Base-by-base conservation (phyloP, 2,329 filamentous ascomycete species). In the Trichoderma sp. region DNA sequence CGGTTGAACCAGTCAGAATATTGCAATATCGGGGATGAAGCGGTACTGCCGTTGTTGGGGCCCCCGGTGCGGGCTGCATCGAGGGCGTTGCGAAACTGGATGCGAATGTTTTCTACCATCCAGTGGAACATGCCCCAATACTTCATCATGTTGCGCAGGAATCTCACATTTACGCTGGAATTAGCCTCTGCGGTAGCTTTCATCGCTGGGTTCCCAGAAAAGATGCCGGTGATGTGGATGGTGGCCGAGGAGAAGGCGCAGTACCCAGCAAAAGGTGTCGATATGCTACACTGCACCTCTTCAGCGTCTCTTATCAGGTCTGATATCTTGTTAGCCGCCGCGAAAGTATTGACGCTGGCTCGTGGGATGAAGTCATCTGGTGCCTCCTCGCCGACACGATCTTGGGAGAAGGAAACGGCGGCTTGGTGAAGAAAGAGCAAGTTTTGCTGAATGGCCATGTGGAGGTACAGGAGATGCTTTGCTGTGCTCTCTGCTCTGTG, bases 121-220 rank as follows among this genome's bases (percentile, higher is more conserved):
- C 95, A 98, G 82, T 98, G 94, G 82, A 98, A 98, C 93, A 98
- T 97, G 76, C 96, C 97, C 97, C 97, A 99, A 81, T 97, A 95
- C 76, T 94, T 94, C 87, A 98, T 98, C 94, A 98, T 97, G 84
- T 94, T 97, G 73, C 93, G 93, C 62, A 99, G 86, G 80, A 97
- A 98, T 81, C 93, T 94, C 80, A 98, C 93, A 78, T 98, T 98
- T 78, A 92, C 94, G 1, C 93, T 92, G 18, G 98, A 87, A 80
- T 98, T 95, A 78, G 92, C 91, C 85, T 97, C 98, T 9, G 94
- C 95, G 9, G 91, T 90, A 14, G 90, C 89, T 82, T 97, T 94
- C 67, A 97, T 89, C 12, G 90, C 86, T 16, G 91, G 86, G 78
- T 97, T 95, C 77, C 94, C 94, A 4, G 95, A 97, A 82, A 98